Evolutionary conservation across 345 rosid species (phyloP).

Genomic region (Eucalyptus microcorys): DNA sequence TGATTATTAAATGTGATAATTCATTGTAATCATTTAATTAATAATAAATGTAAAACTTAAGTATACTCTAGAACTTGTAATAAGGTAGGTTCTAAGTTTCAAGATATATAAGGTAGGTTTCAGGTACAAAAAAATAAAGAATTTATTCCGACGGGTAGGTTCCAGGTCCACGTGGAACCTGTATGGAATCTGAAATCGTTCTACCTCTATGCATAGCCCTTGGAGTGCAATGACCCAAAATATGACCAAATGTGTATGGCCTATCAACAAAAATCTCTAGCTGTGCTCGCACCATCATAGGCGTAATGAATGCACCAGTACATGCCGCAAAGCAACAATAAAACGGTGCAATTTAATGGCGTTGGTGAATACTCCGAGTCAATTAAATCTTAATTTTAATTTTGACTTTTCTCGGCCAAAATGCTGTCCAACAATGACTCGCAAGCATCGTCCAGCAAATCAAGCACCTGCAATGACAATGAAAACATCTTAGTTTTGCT

Average conservation of each 20-base stretch:
- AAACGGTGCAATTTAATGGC: background rate
- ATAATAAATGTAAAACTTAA: too few relatives aligned
- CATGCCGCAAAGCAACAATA: background rate
- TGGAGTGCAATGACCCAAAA: background rate
- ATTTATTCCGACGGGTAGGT: fast-evolving
- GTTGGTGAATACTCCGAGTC: background rate
- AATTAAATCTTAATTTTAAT: background rate
- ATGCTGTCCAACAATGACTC: constrained; percentile 78
- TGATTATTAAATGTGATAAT: too few relatives aligned
- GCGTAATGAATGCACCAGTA: background rate
- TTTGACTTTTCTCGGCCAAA: constrained; percentile 12
- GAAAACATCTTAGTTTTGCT: background rate
- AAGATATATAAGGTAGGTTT: too few relatives aligned
- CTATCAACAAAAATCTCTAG: background rate
- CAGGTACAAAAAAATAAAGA: too few relatives aligned
- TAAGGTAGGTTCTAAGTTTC: too few relatives aligned
- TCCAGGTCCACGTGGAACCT: fast-evolving
- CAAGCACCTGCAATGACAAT: constrained; percentile 42
- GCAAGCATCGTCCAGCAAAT: constrained; percentile 89
- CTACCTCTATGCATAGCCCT: background rate
- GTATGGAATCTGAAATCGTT: too few relatives aligned
- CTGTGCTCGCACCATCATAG: background rate
- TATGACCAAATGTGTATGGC: background rate
- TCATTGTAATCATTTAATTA: too few relatives aligned
- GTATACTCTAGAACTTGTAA: too few relatives aligned